Base-by-base conservation (phyloP, 257 asterid species). In the Solanum commersonii region DNA sequence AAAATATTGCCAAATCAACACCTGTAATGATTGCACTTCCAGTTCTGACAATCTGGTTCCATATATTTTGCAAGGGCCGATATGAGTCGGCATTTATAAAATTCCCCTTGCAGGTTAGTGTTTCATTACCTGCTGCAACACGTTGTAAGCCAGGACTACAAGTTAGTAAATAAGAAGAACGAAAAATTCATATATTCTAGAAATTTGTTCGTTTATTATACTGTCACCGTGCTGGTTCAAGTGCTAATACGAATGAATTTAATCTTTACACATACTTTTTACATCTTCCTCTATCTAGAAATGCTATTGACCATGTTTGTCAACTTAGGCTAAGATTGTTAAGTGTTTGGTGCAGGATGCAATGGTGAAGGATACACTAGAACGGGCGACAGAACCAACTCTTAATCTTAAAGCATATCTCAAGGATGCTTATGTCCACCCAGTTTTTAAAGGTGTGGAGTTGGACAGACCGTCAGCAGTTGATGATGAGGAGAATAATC, bases 1-100 rank as follows among this genome's bases (percentile, higher is more conserved):
- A 88, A 89, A 31, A 22, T 37, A 93, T 93, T 88, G 85, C 90
- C 33, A 90, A 89, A 87, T 90, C 98, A 84, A 96, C 97, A 42
- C 95, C 98, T 15, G 29, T 93, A 78, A 82, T 96, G 49, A 84
- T 96, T 18, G 92, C 90, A 33, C 99, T 95, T 70, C 94, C 98
- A 44, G 86, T 95, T 86, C 68, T 96, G 91, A 95, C 98, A 83
- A 86, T 96, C 88, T 95, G 98, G 96, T 96, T 96, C 91, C 94
- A 95, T 91, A 84, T 6, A 25, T 91, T 92, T 34, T 95, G 98
- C 94, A 94, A 93, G 91, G 95, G 94, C 29, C 94, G 98, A 9
- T 96, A 94, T 37, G 96, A 94, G 92, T 88, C 99, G 0, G 98
- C 95, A 37, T 96, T 96, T 65, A 37, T 88, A 13, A 93, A 89